Conservation (phyloP, 2,329 filamentous ascomycete genomes). For the Cercospora zeina region DNA sequence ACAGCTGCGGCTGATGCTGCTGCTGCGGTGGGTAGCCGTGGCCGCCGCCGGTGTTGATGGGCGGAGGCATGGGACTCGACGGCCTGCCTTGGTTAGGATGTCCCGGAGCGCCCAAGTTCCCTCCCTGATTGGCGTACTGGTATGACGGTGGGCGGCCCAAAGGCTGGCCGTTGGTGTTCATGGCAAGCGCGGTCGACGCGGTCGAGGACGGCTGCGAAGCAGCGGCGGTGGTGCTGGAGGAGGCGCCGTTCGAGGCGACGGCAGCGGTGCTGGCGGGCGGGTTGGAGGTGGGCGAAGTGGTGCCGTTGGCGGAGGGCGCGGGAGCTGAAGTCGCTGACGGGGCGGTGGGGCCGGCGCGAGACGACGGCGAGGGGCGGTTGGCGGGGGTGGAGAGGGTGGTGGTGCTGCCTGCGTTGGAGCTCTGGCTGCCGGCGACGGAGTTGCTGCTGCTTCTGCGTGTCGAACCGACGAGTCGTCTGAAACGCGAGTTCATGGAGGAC, state of each 20-base stretch:
- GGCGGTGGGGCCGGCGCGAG: constrained; percentile 22
- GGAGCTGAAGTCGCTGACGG: constrained; percentile 8
- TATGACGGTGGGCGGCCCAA: constrained; percentile 65
- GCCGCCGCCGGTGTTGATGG: constrained; percentile 52
- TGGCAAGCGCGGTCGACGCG: constrained; percentile 55
- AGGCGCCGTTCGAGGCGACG: constrained; percentile 40
- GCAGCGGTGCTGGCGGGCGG: constrained; percentile 36
- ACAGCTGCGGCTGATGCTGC: constrained; percentile 45
- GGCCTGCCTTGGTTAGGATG: constrained; percentile 51
- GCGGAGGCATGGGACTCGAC: constrained; percentile 46
- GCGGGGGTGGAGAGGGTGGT: constrained; percentile 41
- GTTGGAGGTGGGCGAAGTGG: constrained; percentile 19
- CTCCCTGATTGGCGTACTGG: constrained; percentile 53
- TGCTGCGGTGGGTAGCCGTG: constrained; percentile 52
- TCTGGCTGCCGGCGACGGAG: constrained; percentile 64
- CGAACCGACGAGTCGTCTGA: constrained; percentile 78
- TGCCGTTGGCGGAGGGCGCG: constrained; percentile 38
- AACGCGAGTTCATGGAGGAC: constrained; percentile 73
- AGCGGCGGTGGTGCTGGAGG: constrained; percentile 16
- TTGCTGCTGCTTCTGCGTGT: constrained; percentile 67
- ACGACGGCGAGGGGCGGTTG: constrained; percentile 32
- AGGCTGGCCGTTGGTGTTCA: constrained; percentile 48
- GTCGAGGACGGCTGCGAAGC: constrained; percentile 43
- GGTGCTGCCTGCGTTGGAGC: constrained; percentile 38
- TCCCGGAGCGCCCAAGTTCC: constrained; percentile 42